Evolutionary conservation across 2,329 filamentous ascomycete species (phyloP), one percentile per base, ranked within the genome.

Genomic region (Diplodia sapinea): DNA sequence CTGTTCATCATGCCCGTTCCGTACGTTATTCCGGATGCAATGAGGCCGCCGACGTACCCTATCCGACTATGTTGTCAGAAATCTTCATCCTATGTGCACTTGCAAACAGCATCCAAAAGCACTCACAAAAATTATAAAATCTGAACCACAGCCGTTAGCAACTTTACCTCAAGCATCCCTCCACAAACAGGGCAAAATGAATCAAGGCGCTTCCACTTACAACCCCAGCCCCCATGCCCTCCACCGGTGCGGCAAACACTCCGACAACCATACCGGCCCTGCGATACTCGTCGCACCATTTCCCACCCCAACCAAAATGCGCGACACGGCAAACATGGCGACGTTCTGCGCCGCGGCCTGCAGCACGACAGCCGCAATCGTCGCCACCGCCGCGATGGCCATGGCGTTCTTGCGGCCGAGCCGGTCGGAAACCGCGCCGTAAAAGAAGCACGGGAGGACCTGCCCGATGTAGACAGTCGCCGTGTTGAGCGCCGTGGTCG

Each of bases 401-500:
- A 84, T 79, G 4, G 81, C 77, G 8, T 78, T 79, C 17, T 80
- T 78, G 12, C 83, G 80, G 4, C 82, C 82, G 0, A 81, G 73
- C 33, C 72, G 72, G 72, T 85, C 83, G 0, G 81, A 76, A 50
- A 82, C 73, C 3, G 80, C 69, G 23, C 81, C 82, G 1, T 79
- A 79, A 36, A 82, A 69, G 8, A 86, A 72, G 1, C 79, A 79
- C 23, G 81, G 82, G 6, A 87, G 63, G 36, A 80, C 77, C 38
- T 80, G 80, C 12, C 85, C 85, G 59, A 88, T 84, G 71, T 82
- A 87, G n/a, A 84, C 80, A 1, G 83, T 83, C 0, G 85, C 82
- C 4, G 84, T 87, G 70, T 87, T 86, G 17, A 88, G 78, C 3
- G 83, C 84, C 0, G 80, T 83, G 0, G 85, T 86, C 0, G 83